Conservation (phyloP, 2,329 filamentous ascomycete species). For the Sclerotinia glacialis region DNA sequence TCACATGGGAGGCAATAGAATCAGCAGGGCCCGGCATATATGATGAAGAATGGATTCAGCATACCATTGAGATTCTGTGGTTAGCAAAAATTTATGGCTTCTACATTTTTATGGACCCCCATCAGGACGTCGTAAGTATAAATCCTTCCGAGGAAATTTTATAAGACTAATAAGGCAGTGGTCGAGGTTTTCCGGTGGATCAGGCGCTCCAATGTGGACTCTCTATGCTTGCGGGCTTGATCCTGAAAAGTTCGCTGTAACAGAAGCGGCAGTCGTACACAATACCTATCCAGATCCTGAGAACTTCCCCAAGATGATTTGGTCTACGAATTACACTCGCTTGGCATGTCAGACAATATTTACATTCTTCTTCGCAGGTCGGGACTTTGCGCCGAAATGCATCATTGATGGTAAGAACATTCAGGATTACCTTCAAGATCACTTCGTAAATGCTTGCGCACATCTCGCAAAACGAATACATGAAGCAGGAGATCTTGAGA, state of each 20-base stretch:
- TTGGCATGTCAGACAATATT: constrained; percentile 88
- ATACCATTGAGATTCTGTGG: constrained; percentile 81
- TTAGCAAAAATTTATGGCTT: constrained; percentile 88
- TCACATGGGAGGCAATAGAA: constrained; percentile 99
- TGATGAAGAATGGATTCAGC: constrained; percentile 88
- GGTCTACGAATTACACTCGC: constrained; percentile 94
- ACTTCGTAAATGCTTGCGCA: constrained; percentile 76
- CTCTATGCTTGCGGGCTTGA: constrained; percentile 91
- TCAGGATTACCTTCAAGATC: constrained; percentile 87
- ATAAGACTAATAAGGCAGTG: constrained; percentile 51
- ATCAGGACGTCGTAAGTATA: constrained; percentile 83
- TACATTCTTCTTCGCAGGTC: constrained; percentile 88
- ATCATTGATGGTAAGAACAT: constrained; percentile 95
- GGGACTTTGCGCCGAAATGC: constrained; percentile 91
- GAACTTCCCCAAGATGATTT: constrained; percentile 96
- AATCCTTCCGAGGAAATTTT: not conserved
- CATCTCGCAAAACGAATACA: constrained; percentile 82
- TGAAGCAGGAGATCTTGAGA: constrained; percentile 83
- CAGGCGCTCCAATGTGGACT: constrained; percentile 96
- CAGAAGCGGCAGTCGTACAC: constrained; percentile 89
- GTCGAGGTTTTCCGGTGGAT: constrained; percentile 92
- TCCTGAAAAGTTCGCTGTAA: constrained; percentile 77
- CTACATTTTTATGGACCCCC: constrained; percentile 97
- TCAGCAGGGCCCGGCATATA: constrained; percentile 86
- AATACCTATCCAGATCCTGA: constrained; percentile 86